phyloP scores from a whole-genome alignment of 768 basidiomycete genomes.

The Kockovaella imperatae region DNA sequence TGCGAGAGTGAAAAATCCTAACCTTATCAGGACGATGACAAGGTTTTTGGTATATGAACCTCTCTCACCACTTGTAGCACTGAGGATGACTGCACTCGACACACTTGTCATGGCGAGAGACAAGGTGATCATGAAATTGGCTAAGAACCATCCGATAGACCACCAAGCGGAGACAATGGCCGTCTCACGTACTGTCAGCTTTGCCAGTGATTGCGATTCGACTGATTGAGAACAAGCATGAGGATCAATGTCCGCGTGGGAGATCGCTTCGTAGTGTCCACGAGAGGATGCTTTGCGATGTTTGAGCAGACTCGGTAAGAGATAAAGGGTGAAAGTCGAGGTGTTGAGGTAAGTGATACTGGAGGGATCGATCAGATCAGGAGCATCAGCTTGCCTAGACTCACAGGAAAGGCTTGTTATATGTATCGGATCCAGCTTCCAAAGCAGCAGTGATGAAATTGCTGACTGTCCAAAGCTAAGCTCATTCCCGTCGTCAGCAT shows the following conservation, averaged over 20 bases:
- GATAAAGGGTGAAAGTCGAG: constrained; percentile 75
- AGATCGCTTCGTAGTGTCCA: constrained; percentile 1
- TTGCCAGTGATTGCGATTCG: constrained; percentile 37
- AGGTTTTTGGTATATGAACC: background rate
- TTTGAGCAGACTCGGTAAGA: constrained; percentile 54
- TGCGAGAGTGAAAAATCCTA: constrained; percentile 90
- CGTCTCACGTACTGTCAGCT: constrained; percentile 63
- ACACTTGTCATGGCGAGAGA: constrained; percentile 75
- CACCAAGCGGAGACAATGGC: constrained; percentile 69
- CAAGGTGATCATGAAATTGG: constrained; percentile 58
- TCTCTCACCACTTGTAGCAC: constrained; percentile 49
- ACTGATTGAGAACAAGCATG: background rate
- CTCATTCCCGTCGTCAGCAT: background rate
- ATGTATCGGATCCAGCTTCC: constrained; percentile 55
- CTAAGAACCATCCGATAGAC: constrained; percentile 68
- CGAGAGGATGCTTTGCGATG: constrained; percentile 26
- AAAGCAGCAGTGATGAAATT: constrained; percentile 65
- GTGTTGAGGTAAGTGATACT: constrained; percentile 89
- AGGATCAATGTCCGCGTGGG: background rate
- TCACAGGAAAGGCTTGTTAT: constrained; percentile 82
- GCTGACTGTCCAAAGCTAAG: constrained; percentile 69
- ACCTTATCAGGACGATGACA: background rate
- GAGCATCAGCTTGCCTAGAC: constrained; percentile 14
- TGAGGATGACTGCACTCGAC: constrained; percentile 79
- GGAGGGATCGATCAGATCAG: background rate